Percentiles rank a stretch among this genome's conserved stretches.
Evolutionary conservation across 2,329 filamentous ascomycete species (phyloP).

Genomic region (Graphium sp.): DNA sequence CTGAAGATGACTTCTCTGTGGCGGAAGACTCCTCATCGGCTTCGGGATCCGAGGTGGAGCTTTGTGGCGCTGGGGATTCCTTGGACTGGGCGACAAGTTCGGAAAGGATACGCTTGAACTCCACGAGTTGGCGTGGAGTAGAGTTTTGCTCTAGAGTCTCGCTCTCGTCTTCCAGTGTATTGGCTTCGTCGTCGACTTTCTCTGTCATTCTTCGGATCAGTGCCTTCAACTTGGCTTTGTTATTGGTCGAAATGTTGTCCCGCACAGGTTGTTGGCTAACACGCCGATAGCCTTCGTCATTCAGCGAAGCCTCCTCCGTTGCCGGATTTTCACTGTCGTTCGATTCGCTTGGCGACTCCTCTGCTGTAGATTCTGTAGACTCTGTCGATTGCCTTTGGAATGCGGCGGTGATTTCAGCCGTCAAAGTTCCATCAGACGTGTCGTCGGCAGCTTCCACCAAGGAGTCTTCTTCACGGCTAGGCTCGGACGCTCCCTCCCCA

Average conservation of each 20-base stretch:
- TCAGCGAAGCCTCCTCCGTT: too few relatives aligned
- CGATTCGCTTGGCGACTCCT: too few relatives aligned
- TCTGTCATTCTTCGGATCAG: constrained; percentile 34
- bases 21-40: constrained; percentile 1
- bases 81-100: constrained; percentile 24
- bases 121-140: constrained; percentile 20
- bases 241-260: too few relatives aligned
- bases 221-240: constrained; percentile 19
- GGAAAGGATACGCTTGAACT: constrained; percentile 33
- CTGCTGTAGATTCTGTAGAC: too few relatives aligned
- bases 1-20: neutral
- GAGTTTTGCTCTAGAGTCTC: constrained; percentile 9
- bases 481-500: constrained; percentile 4
- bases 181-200: constrained; percentile 19
- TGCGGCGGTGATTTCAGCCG: neutral
- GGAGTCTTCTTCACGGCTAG: neutral
- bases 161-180: constrained; percentile 7
- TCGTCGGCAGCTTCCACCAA: constrained; percentile 4
- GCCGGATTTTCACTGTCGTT: too few relatives aligned
- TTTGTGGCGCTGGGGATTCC: constrained; percentile 1
- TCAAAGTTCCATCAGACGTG: too few relatives aligned
- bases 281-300: too few relatives aligned
- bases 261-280: too few relatives aligned
- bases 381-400: neutral
- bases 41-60: constrained; percentile 1